Base-by-base conservation (phyloP, 192 early-diverging fungal species). In the Backusella liffmaniae region DNA sequence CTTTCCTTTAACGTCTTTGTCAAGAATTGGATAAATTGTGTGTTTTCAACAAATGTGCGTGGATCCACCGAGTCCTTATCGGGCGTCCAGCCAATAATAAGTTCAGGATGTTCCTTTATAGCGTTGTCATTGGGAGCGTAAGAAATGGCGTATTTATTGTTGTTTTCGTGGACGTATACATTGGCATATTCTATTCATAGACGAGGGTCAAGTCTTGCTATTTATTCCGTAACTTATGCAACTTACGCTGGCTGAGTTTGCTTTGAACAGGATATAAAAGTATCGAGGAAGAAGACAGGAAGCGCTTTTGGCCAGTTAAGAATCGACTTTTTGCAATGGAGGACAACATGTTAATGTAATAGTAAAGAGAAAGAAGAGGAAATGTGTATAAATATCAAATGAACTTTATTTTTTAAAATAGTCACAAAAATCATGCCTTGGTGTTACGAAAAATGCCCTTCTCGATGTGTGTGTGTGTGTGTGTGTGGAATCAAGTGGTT, bases 1-100 rank as follows among this genome's bases (percentile, higher is more conserved):
- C 76, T 73, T 15, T 80, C 39, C 35, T 51, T 56, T 1, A 83
- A 44, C 6, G 74, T 73, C 5, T 74, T 16, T 18, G 79, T 79
- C 35, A 83, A 35, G 46, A 80, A 75, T 3, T 80, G 42, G 5
- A 72, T 35, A 77, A 83, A 83, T 23, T 68, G 8, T 8, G 72
- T 71, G 68, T 83, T 83, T 29, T 73, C 79, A 13, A 73, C 35
- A 68, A 83, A 83, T 7, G 75, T 75, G 4, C 44, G 37, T 37
- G 78, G 70, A 66, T 81, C 62, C n/a, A 81, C 16, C 2, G 53
- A 32, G 9, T 65, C 67, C 51, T 76, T 53, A 37, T 74, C 53
- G 3, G 76, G n/a, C 29, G 76, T 66, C 80, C 80, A 81, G 4
- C 80, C 80, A 39, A 81, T 81, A 67, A 81, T 74, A 34, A 73